These are phyloP conservation scores for Aspergillus brasiliensis DNA, from an alignment of 2,329 filamentous ascomycete genomes.

Conservation along the genomic window DNA sequence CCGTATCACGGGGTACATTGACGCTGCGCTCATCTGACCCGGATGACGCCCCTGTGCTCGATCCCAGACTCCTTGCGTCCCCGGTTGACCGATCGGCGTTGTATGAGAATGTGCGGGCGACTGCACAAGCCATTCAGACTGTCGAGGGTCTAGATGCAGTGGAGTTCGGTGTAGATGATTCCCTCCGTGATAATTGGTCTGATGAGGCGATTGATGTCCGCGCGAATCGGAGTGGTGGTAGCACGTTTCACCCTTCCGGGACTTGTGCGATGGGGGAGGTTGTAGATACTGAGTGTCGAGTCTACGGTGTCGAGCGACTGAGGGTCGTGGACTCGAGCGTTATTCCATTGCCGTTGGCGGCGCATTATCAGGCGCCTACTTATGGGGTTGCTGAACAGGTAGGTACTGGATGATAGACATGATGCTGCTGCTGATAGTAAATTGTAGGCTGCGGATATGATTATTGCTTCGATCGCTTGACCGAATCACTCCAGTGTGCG, in stretches of 20 bases:
- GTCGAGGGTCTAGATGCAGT: background rate
- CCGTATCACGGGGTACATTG: constrained; percentile 1
- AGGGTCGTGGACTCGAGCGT: background rate
- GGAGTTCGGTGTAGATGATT: background rate
- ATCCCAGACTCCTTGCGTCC: background rate
- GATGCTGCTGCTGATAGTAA: background rate
- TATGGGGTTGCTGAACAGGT: constrained; percentile 2
- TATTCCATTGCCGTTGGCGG: background rate
- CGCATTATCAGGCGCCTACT: constrained; percentile 1
- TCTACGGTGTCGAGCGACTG: background rate
- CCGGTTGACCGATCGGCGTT: constrained; percentile 3
- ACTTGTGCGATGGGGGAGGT: background rate
- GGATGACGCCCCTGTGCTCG: background rate
- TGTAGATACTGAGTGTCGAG: background rate
- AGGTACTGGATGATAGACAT: background rate
- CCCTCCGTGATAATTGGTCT: background rate
- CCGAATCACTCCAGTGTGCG: too few species aligned
- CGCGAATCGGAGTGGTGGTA: background rate
- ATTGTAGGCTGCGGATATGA: background rate
- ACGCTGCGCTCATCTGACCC: background rate
- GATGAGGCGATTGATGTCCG: background rate
- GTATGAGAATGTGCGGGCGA: background rate
- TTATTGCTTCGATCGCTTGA: background rate
- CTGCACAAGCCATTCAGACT: background rate
- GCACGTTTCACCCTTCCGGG: background rate